Evolutionary conservation across 352 stramenopile species (phyloP).

Genomic region (Phytophthora pseudosyringae): DNA sequence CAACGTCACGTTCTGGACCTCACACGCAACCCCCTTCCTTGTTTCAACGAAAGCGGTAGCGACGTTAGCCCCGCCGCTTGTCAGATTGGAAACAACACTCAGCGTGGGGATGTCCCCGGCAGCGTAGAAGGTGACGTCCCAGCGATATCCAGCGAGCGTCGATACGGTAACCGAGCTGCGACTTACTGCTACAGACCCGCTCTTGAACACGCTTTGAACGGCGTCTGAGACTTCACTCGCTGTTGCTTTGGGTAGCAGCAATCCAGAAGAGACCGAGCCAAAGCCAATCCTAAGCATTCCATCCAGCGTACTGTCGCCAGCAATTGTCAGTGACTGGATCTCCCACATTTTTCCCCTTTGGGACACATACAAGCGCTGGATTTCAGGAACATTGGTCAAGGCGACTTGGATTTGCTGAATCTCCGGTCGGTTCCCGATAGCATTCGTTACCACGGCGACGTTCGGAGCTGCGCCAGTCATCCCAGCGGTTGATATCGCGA

Average conservation of each 20-base stretch:
- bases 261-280: not conserved
- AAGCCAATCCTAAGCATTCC: slow-evolving; percentile 15
- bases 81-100: slow-evolving; percentile 29
- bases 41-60: not conserved
- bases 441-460: not conserved
- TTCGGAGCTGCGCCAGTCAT: not conserved
- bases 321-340: slow-evolving; percentile 32
- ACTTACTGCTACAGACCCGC: not conserved
- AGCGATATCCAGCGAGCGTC: slow-evolving; percentile 26
- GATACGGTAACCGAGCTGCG: slow-evolving; percentile 13
- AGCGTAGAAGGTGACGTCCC: slow-evolving; percentile 45
- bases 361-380: slow-evolving; percentile 35
- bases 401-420: slow-evolving; percentile 35
- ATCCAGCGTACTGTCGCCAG: slow-evolving; percentile 1
- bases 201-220: not conserved
- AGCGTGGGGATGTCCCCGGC: slow-evolving; percentile 28
- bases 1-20: slow-evolving; percentile 4
- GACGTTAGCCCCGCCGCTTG: slow-evolving; percentile 1
- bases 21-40: not conserved
- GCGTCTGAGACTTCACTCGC: not conserved
- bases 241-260: not conserved
- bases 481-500: not conserved
- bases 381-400: slow-evolving; percentile 26
- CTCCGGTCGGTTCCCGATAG: slow-evolving; percentile 7
- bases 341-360: slow-evolving; percentile 33